Evolutionary conservation across 2,329 filamentous ascomycete species (phyloP), one percentile per base, ranked within the genome.

Genomic region (Exutisphaerella laricina): DNA sequence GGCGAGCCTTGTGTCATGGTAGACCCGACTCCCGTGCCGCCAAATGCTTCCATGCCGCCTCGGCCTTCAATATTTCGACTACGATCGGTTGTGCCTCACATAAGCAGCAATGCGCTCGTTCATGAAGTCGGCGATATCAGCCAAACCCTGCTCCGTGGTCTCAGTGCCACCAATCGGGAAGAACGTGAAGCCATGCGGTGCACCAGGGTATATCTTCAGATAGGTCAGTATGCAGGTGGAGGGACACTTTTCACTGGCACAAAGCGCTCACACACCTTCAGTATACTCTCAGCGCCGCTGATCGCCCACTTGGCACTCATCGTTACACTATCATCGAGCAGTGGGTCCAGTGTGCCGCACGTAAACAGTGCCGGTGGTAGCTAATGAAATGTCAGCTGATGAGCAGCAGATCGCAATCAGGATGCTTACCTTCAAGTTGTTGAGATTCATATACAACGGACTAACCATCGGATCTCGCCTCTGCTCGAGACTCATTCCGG

Each of bases 251-350:
- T n/a, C n/a, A n/a, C n/a, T 13, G 20, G 23, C 10, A 13, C n/a
- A 29, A 16, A 17, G 23, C 23, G 49, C 46, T 28, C 29, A 53
- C 12, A 78, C 62, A 35, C 33, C 60, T 73, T 79, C 2, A 77
- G 60, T 2, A 76, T 60, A 1, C 67, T 65, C 57, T 75, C 71
- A 4, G 66, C 69, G 2, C 74, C 74, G 49, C 62, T 66, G 58
- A 72, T 71, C 53, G 59, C 55, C 76, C 75, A 79, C 60, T 76
- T 77, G 2, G 66, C 60, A 3, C 66, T 64, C 75, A 80, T 78
- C 34, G 74, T 57, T 16, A 75, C 56, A 12, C 66, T 73, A 50
- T 75, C 72, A 50, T 75, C 72, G 1, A 79, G 53, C 45, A 79
- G 50, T 4, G 67, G 66, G 58, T 80, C 77, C 45, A 72, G 67